Conservation (phyloP, 768 basidiomycete genomes). For the Mycena crocata region DNA sequence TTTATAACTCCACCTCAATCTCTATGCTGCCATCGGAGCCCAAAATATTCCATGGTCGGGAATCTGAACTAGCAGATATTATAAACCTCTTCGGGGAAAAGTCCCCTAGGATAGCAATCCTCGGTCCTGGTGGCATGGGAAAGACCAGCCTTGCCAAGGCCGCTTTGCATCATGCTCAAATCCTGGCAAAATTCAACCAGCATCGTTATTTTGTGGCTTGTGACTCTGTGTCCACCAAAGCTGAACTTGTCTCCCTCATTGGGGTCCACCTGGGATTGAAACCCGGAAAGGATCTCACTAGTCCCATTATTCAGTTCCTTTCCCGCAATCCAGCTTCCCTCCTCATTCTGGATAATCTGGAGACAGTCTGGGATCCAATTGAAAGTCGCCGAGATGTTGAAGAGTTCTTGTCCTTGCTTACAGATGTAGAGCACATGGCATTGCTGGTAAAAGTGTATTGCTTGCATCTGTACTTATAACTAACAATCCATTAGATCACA, state of each 20-base stretch:
- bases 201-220: constrained; percentile 2
- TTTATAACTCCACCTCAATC: no score
- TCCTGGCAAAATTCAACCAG: neutral
- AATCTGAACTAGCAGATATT: neutral
- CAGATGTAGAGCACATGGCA: neutral
- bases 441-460: neutral
- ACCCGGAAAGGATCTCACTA: neutral
- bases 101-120: no score
- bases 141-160: neutral
- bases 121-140: no score
- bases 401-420: no score
- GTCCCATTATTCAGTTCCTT: neutral
- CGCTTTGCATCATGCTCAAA: neutral
- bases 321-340: neutral
- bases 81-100: neutral
- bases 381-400: neutral
- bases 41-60: constrained; percentile 2
- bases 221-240: neutral
- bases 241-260: no score
- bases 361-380: neutral
- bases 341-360: constrained; percentile 5
- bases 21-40: no score
- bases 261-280: no score
- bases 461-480: neutral
- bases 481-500: neutral